These are phyloP conservation scores for Didymella arachidicola DNA, from an alignment of 2,329 filamentous ascomycete genomes.

Conservation along the genomic window DNA sequence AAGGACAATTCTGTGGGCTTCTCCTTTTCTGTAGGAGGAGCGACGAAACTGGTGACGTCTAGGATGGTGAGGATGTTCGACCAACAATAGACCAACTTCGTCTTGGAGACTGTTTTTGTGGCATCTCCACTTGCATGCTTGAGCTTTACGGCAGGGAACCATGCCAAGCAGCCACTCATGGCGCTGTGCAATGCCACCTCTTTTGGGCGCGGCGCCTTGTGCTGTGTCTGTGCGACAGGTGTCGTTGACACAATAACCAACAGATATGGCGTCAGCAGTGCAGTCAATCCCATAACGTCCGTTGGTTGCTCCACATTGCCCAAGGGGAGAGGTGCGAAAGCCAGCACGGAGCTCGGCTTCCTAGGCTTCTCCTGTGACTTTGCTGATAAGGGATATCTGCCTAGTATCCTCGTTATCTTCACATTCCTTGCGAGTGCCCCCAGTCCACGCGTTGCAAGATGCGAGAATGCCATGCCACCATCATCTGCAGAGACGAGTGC, in stretches of 20 bases:
- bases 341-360: slow-evolving; percentile 93
- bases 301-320: slow-evolving; percentile 93
- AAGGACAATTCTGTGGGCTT: slow-evolving; percentile 83
- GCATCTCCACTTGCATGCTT: slow-evolving; percentile 75
- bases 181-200: slow-evolving; percentile 89
- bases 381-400: slow-evolving; percentile 81
- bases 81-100: slow-evolving; percentile 97
- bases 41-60: slow-evolving; percentile 74
- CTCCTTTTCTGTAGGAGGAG: slow-evolving; percentile 71
- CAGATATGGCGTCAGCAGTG: slow-evolving; percentile 93
- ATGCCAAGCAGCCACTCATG: slow-evolving; percentile 91
- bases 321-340: slow-evolving; percentile 86
- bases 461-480: slow-evolving; percentile 96
- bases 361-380: slow-evolving; percentile 69
- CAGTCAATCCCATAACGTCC: slow-evolving; percentile 87
- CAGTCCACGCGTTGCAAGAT: slow-evolving; percentile 89
- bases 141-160: slow-evolving; percentile 95
- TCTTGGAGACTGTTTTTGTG: slow-evolving; percentile 74
- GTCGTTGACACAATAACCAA: slow-evolving; percentile 97
- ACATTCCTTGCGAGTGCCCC: slow-evolving; percentile 85
- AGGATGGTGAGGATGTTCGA: slow-evolving; percentile 95
- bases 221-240: slow-evolving; percentile 92
- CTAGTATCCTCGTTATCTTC: slow-evolving; percentile 88
- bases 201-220: slow-evolving; percentile 90
- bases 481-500: slow-evolving; percentile 95